Evolutionary conservation across 129 eudicot species (phyloP), one percentile per base, ranked within the genome.

Genomic region (Flaveria brownii): DNA sequence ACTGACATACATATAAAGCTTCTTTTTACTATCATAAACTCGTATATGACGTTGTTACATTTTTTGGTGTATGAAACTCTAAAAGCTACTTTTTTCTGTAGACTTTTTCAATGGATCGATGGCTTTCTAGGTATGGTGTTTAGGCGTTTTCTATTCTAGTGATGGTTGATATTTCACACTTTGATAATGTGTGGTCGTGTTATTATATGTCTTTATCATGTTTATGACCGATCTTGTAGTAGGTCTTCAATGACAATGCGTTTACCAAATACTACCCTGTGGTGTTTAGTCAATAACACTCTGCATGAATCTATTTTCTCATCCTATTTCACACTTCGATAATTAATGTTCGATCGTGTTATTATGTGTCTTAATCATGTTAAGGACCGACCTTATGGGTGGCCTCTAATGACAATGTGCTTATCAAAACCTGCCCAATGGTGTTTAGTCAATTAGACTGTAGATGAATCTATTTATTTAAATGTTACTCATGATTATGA

Each of bases 401-500:
- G 18, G 51, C 15, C 47, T 16, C 22, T 65, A 39, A 72, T 52
- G 63, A 52, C 22, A 36, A 57, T 18, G 20, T 57, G 68, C 36
- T 59, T 12, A 56, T 51, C 52, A 56, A 39, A 43, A 39, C 68
- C 23, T 41, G 39, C 10, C 56, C 23, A 36, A 17, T 54, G 51
- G 39, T 72, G 18, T 55, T 41, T 17, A 5, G 41, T 26, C 75
- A 50, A 50, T 49, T 54, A 70, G 46, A 49, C 61, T 70, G 4
- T 56, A 36, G 39, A 49, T 30, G 20, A 73, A 43, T 23, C 68
- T 36, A 14, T 56, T 56, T 57, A 41, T 55, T 73, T 73, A 41
- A 73, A 56, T 57, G 77, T 17, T 72, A 52, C 47, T 52, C 54
- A 33, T 72, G 54, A 20, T 14, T 14, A 49, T 54, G 50, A 54